Base-by-base conservation (phyloP, 768 basidiomycete species). In the Roridomyces roridus region DNA sequence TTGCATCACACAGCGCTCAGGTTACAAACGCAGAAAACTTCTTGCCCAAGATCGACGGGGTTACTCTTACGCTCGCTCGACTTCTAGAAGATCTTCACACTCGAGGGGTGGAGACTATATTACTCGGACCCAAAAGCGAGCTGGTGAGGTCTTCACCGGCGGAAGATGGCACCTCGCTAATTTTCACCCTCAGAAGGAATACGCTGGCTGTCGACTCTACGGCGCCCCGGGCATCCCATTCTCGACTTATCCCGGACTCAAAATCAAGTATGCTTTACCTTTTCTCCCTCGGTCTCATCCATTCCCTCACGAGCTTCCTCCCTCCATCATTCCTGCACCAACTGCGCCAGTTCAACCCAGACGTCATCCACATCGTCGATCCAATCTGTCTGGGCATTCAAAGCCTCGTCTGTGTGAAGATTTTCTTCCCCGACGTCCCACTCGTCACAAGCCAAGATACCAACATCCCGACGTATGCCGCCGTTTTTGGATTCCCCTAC, bases 381-480 rank as follows among this genome's bases (percentile, higher is more conserved):
- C 77, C 79, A 3, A 76, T 80, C 36, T 80, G 77, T 77, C 72
- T 80, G 2, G 77, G 78, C 11, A 76, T 73, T 0, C 77, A 79
- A 49, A 70, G 71, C 10, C 67, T 77, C 5, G 65, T 71, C 51
- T 75, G 72, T 3, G 68, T 75, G 65, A 70, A 76, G 51, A 55
- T 73, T 11, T 72, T 74, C 12, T 77, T 51, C 39, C 57, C 57
- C 3, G 12, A n/a, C 12, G 29, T 44, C 6, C 51, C 57, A 17
- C 14, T 59, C 1, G 34, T 59, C 1, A 53, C 51, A 2, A 54
- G 46, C 26, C 51, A 59, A 12, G 36, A 59, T 26, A 59, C 57
- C 15, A 59, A 54, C 24, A 29, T 59, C 1, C 57, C 57, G 10
- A 54, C 51, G 9, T 54, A 59, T 23, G 44, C 46, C 1, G 26